Percentiles rank a stretch among this genome's conserved stretches.
These are phyloP conservation scores for Pugionium dolabratum DNA, from an alignment of 345 rosid genomes.

Conservation along the genomic window DNA sequence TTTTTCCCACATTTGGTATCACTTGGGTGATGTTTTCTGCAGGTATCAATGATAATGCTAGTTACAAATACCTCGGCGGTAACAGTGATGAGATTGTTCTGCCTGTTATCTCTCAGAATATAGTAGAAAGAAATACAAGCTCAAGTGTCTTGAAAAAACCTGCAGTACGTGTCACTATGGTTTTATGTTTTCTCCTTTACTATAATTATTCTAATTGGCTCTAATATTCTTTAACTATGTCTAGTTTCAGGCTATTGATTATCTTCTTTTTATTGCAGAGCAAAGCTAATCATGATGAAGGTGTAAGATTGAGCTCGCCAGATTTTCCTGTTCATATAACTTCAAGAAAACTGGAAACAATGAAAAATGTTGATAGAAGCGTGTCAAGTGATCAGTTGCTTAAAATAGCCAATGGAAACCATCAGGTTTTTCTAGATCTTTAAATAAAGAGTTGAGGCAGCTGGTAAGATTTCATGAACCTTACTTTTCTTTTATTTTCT, in stretches of 20 bases:
- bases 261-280: conserved; percentile 27
- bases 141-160: conserved; percentile 41
- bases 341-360: conserved; percentile 43
- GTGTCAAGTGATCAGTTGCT: conserved; percentile 43
- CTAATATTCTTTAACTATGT: neutral
- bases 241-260: neutral
- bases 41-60: conserved; percentile 50
- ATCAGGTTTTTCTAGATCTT: conserved; percentile 48
- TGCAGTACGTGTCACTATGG: conserved; percentile 44
- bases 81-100: conserved; percentile 44
- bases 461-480: conserved; percentile 23
- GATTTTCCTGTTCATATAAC: conserved; percentile 37
- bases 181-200: conserved; percentile 23
- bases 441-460: conserved; percentile 19
- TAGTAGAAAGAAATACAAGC: conserved; percentile 35
- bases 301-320: conserved; percentile 29
- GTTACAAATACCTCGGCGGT: conserved; percentile 43
- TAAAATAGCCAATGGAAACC: conserved; percentile 35
- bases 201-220: neutral
- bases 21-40: conserved; percentile 38
- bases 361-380: conserved; percentile 38
- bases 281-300: conserved; percentile 24
- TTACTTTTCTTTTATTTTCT: conserved; percentile 26
- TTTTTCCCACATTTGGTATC: conserved; percentile 14
- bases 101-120: conserved; percentile 40